A percentile compares a stretch with the other conserved stretches of the same genome.
Conservation (phyloP, 306 rosid species). For the Astragalus glycyphyllos region DNA sequence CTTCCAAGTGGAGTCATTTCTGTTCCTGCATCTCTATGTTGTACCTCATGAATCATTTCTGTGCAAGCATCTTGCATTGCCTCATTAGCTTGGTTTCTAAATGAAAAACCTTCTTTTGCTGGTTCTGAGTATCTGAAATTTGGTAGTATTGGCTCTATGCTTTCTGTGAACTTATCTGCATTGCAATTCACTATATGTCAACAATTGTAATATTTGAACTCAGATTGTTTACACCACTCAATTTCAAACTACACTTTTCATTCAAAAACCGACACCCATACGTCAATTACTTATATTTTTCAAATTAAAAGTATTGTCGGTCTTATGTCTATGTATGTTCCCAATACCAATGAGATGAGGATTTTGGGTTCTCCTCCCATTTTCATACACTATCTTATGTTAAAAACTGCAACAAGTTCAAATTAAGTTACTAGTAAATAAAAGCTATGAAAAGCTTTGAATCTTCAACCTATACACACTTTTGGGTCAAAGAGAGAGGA, state of each 20-base stretch:
- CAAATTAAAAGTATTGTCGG: too few species aligned
- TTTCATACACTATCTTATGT: neutral
- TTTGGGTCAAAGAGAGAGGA: conserved; percentile 9
- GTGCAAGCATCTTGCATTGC: conserved; percentile 64
- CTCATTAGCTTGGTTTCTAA: conserved; percentile 59
- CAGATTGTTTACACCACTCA: too few species aligned
- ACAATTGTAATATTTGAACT: conserved; percentile 17
- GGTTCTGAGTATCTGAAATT: conserved; percentile 65
- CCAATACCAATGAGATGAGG: neutral
- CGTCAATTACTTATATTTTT: too few species aligned
- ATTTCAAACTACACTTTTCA: too few species aligned
- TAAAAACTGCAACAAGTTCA: neutral
- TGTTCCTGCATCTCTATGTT: conserved; percentile 85
- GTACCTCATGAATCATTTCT: conserved; percentile 56
- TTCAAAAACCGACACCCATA: too few species aligned
- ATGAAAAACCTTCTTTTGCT: conserved; percentile 72
- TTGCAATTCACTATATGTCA: conserved; percentile 43
- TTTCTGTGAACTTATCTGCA: conserved; percentile 91
- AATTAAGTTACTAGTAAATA: neutral
- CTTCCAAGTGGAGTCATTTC: conserved; percentile 99
- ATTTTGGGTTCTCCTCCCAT: neutral
- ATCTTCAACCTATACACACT: conserved; percentile 33
- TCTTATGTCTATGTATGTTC: too few species aligned
- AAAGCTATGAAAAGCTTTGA: conserved; percentile 18
- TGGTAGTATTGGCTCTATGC: conserved; percentile 59